Evolutionary conservation across 2,329 filamentous ascomycete genomes (phyloP).

Genomic region (Arthrobotrys pseudoclavata): DNA sequence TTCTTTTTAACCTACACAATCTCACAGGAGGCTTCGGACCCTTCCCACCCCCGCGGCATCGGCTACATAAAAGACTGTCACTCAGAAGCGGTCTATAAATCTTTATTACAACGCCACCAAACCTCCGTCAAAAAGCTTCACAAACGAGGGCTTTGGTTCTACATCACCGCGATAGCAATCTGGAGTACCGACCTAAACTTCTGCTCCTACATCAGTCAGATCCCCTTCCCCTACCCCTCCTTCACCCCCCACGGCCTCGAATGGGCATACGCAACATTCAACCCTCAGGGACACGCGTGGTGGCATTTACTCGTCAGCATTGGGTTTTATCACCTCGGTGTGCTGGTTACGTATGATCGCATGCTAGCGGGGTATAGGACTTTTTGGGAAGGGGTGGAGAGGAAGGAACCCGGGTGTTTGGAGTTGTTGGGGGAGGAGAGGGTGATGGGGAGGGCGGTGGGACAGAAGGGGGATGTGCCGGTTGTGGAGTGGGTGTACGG

Average conservation of each 20-base stretch:
- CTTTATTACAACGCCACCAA: constrained; percentile 20
- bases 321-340: constrained; percentile 49
- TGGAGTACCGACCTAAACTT: constrained; percentile 52
- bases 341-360: constrained; percentile 40
- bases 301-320: constrained; percentile 53
- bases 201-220: constrained; percentile 40
- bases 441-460: constrained; percentile 27
- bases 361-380: constrained; percentile 32
- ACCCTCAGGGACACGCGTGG: constrained; percentile 56
- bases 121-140: constrained; percentile 30
- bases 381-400: constrained; percentile 50
- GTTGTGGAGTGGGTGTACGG: constrained; percentile 45
- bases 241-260: constrained; percentile 9
- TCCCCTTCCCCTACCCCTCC: constrained; percentile 37
- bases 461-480: constrained; percentile 44
- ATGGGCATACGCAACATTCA: constrained; percentile 43
- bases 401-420: constrained; percentile 36
- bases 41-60: neutral
- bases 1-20: constrained; percentile 21
- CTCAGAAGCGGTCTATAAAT: constrained; percentile 45
- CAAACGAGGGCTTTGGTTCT: constrained; percentile 26
- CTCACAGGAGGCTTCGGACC: constrained; percentile 1
- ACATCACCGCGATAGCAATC: constrained; percentile 31
- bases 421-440: constrained; percentile 34
- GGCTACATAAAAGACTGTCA: constrained; percentile 22